A percentile compares a stretch with the other conserved stretches of the same genome.
These are phyloP conservation scores for Colletotrichum lentis DNA, from an alignment of 2,329 filamentous ascomycete genomes.

Conservation along the genomic window DNA sequence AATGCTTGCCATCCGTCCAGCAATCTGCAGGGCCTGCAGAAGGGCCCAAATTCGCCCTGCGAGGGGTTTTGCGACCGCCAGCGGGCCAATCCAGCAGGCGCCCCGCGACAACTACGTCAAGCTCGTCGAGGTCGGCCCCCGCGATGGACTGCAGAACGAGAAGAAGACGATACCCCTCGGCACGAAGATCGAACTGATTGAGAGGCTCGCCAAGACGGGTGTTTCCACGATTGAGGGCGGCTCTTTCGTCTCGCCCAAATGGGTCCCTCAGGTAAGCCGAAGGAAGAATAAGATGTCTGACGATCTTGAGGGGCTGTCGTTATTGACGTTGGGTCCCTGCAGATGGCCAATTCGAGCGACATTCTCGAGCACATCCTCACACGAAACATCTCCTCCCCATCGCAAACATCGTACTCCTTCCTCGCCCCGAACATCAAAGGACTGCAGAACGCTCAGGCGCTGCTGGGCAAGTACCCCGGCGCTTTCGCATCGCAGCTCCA, in stretches of 20 bases:
- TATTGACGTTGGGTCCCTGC: conserved; percentile 2
- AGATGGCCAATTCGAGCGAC: conserved; percentile 82
- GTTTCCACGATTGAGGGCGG: conserved; percentile 80
- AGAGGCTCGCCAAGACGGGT: conserved; percentile 72
- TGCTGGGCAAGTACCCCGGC: conserved; percentile 60
- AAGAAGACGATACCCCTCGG: conserved; percentile 73
- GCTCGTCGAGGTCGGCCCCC: conserved; percentile 84
- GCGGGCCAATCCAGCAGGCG: conserved; percentile 39
- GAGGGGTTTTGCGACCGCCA: conserved; percentile 54
- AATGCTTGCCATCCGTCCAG: conserved; percentile 51
- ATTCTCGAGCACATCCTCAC: conserved; percentile 75
- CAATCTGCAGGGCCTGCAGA: conserved; percentile 52
- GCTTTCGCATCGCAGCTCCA: conserved; percentile 62
- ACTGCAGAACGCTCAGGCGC: conserved; percentile 66
- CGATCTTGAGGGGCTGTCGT: not conserved
- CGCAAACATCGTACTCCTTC: conserved; percentile 77
- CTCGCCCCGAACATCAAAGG: conserved; percentile 81
- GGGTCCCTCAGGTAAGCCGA: conserved; percentile 75
- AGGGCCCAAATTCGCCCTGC: conserved; percentile 45
- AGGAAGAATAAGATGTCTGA: not conserved
- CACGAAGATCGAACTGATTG: conserved; percentile 80
- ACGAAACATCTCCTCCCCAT: conserved; percentile 60
- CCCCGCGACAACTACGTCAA: conserved; percentile 57
- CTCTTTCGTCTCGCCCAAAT: conserved; percentile 84
- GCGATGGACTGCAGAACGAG: conserved; percentile 90